A percentile compares a stretch with the other conserved stretches of the same genome.
Conservation (phyloP, 2,329 filamentous ascomycete species). For the Xylariales sp. region DNA sequence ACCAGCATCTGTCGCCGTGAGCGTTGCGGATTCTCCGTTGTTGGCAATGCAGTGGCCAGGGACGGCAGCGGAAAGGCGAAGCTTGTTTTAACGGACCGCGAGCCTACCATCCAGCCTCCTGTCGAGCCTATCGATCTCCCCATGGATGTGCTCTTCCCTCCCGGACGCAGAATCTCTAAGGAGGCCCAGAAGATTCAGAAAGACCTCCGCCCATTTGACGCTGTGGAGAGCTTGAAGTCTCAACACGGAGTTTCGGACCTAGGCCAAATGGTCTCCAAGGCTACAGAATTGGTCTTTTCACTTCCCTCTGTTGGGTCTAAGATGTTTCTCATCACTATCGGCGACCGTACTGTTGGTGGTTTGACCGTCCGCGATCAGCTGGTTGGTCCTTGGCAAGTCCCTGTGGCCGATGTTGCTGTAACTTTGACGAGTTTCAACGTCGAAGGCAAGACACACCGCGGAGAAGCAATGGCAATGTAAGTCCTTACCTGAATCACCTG, state of each 20-base stretch:
- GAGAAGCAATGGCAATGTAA: conserved; percentile 88
- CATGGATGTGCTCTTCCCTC: conserved; percentile 11
- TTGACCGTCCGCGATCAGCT: conserved; percentile 88
- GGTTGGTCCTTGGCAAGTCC: conserved; percentile 94
- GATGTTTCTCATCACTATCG: conserved; percentile 95
- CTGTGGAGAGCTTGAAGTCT: conserved; percentile 54
- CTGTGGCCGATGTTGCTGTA: conserved; percentile 90
- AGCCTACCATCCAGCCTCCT: conserved; percentile 6
- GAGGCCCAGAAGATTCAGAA: conserved; percentile 14
- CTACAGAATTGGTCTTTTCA: conserved; percentile 75
- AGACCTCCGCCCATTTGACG: conserved; percentile 55
- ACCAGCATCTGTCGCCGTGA: conserved; percentile 67
- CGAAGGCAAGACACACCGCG: conserved; percentile 65
- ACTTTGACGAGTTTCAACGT: conserved; percentile 75
- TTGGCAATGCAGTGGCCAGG: conserved; percentile 68
- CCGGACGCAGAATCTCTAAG: conserved; percentile 7
- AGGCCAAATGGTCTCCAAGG: conserved; percentile 48
- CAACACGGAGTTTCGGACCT: conserved; percentile 43
- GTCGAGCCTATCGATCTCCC: conserved; percentile 11
- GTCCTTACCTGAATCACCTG: conserved; percentile 7
- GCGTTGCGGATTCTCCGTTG: conserved; percentile 87
- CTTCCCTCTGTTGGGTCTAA: conserved; percentile 94
- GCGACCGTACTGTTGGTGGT: conserved; percentile 86
- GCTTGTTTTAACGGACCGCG: conserved; percentile 56
- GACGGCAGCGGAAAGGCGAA: conserved; percentile 61